These are phyloP conservation scores for Zasmidium angulare DNA, from an alignment of 2,329 filamentous ascomycete species.

Conservation along the genomic window DNA sequence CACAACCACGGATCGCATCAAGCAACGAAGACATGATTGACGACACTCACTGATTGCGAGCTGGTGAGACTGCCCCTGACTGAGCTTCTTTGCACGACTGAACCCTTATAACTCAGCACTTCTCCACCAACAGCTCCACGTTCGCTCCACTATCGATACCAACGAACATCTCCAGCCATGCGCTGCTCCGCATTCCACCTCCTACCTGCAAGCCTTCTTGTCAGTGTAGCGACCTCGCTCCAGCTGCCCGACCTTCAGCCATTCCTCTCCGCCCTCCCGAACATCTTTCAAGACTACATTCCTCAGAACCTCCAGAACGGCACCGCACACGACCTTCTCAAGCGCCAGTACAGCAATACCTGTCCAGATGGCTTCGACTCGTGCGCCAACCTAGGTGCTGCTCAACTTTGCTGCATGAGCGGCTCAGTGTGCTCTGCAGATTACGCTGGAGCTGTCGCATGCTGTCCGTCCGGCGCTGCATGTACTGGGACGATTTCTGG, in stretches of 20 bases:
- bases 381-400: slow-evolving; percentile 54
- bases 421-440: slow-evolving; percentile 58
- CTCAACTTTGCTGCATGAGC: slow-evolving; percentile 56
- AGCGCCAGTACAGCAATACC: slow-evolving; percentile 37
- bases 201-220: slow-evolving; percentile 17
- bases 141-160: not conserved
- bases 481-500: slow-evolving; percentile 57
- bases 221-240: slow-evolving; percentile 21
- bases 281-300: slow-evolving; percentile 25
- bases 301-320: slow-evolving; percentile 19
- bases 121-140: not conserved
- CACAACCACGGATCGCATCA: not conserved
- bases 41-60: not conserved
- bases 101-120: not conserved
- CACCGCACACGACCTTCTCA: slow-evolving; percentile 29
- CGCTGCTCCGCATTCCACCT: slow-evolving; percentile 16
- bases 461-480: slow-evolving; percentile 57
- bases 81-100: not conserved
- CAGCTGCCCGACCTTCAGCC: slow-evolving; percentile 30
- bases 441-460: slow-evolving; percentile 58
- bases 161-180: slow-evolving; percentile 11
- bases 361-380: slow-evolving; percentile 55
- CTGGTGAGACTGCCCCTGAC: not conserved
- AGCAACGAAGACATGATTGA: not conserved
- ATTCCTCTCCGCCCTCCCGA: slow-evolving; percentile 32